Evolutionary conservation across 2,329 filamentous ascomycete genomes (phyloP).

Genomic region (Alternaria rosae): DNA sequence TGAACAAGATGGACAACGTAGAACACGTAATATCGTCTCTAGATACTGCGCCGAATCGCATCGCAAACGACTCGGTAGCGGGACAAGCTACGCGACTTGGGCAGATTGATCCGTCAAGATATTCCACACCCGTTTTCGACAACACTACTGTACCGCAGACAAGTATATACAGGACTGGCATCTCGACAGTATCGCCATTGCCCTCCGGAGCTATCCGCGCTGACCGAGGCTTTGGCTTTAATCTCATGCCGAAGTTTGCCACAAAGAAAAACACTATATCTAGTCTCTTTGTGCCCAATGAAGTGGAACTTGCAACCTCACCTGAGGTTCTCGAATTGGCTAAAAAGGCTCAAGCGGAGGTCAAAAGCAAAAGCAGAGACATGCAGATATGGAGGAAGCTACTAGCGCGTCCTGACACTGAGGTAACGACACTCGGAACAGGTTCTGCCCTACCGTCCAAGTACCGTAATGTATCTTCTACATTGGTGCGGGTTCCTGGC

Average conservation of each 20-base stretch:
- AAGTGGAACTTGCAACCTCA: constrained; percentile 53
- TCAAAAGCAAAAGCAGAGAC: constrained; percentile 48
- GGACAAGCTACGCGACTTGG: constrained; percentile 72
- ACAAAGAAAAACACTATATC: constrained; percentile 33
- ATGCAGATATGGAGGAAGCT: constrained; percentile 67
- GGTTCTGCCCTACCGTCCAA: constrained; percentile 90
- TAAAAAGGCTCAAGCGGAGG: constrained; percentile 48
- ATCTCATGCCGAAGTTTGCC: constrained; percentile 56
- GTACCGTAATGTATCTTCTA: constrained; percentile 93
- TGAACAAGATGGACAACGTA: constrained; percentile 65
- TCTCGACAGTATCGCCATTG: constrained; percentile 10
- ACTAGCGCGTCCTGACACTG: constrained; percentile 76
- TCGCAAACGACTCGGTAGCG: constrained; percentile 73
- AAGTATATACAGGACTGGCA: constrained; percentile 18
- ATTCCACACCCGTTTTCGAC: constrained; percentile 72
- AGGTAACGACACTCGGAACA: constrained; percentile 88
- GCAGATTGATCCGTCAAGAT: constrained; percentile 76
- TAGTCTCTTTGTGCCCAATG: constrained; percentile 56
- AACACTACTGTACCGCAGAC: constrained; percentile 59
- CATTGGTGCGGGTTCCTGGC: constrained; percentile 81
- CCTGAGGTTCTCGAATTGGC: constrained; percentile 64
- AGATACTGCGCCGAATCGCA: constrained; percentile 77
- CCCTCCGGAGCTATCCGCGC: constrained; percentile 38
- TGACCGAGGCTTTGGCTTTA: constrained; percentile 53
- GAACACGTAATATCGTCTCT: constrained; percentile 80